Evolutionary conservation across 345 rosid genomes (phyloP).

Genomic region (Raphanus raphanistrum): DNA sequence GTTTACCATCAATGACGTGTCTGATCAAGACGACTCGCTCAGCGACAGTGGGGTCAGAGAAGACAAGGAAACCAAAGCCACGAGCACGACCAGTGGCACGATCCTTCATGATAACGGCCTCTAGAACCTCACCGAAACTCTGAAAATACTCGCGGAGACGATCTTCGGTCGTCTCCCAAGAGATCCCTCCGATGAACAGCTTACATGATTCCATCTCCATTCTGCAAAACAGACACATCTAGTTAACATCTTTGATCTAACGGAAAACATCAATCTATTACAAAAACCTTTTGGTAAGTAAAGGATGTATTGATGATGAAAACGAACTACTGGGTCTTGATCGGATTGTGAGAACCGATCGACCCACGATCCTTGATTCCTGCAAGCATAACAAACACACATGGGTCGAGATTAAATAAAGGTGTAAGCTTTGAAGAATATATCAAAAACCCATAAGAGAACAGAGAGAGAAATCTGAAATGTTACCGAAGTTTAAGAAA

Average conservation of each 20-base stretch:
- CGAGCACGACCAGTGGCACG: conserved; percentile 94
- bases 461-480: conserved; percentile 38
- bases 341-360: conserved; percentile 55
- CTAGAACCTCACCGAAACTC: conserved; percentile 73
- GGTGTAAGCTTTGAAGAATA: conserved; percentile 21
- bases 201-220: conserved; percentile 88
- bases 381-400: conserved; percentile 21
- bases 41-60: conserved; percentile 75
- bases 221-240: conserved; percentile 23
- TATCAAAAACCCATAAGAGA: conserved; percentile 41
- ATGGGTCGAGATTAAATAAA: conserved; percentile 10
- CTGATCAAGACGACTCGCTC: conserved; percentile 75
- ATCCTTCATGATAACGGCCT: conserved; percentile 94
- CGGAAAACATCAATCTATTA: conserved; percentile 2
- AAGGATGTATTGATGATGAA: conserved; percentile 23
- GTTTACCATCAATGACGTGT: conserved; percentile 81
- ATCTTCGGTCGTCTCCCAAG: conserved; percentile 93
- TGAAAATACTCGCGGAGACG: conserved; percentile 81
- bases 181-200: conserved; percentile 91
- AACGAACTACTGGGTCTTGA: conserved; percentile 42
- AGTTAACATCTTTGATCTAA: conserved; percentile 15
- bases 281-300: too few species aligned
- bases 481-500: conserved; percentile 34
- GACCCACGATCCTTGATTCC: conserved; percentile 55
- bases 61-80: conserved; percentile 90